Percentiles rank a stretch among this genome's conserved stretches.
Conservation (phyloP, 768 basidiomycete genomes). For the Pleurotus eryngii region DNA sequence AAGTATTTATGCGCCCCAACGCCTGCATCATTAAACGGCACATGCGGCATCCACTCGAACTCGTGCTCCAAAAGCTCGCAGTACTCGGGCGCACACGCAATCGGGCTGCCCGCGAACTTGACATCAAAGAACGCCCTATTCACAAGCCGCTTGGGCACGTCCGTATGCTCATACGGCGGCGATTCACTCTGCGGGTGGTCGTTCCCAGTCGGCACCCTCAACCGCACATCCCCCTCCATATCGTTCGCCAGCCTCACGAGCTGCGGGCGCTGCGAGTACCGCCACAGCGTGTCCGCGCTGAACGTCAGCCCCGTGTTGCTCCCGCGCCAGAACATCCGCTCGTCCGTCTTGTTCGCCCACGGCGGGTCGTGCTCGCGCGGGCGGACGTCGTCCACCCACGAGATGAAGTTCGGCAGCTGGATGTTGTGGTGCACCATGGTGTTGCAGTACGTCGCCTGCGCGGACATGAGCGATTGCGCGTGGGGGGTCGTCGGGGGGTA, state of each 20-base stretch:
- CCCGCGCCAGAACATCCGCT: constrained; percentile 66
- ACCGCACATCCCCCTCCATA: constrained; percentile 27
- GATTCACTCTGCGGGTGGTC: constrained; percentile 14
- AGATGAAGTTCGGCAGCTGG: constrained; percentile 35
- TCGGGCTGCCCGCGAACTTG: constrained; percentile 42
- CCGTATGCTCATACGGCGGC: constrained; percentile 27
- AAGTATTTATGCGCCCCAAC: constrained; percentile 56
- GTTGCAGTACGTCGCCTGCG: constrained; percentile 43
- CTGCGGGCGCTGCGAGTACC: constrained; percentile 39
- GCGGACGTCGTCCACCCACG: constrained; percentile 32
- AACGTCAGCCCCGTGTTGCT: constrained; percentile 60
- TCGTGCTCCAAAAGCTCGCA: constrained; percentile 40
- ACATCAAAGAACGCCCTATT: constrained; percentile 54
- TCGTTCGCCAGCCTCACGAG: constrained; percentile 37
- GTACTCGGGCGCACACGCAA: constrained; percentile 37
- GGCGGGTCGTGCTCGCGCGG: constrained; percentile 43
- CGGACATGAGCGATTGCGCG: constrained; percentile 31
- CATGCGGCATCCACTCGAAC: constrained; percentile 45
- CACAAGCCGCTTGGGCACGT: constrained; percentile 28
- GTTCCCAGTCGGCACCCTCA: constrained; percentile 25
- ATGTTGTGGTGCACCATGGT: constrained; percentile 46
- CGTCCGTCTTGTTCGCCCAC: constrained; percentile 61
- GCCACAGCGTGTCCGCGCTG: constrained; percentile 36
- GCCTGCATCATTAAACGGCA: constrained; percentile 29
- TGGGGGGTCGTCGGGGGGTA: constrained; percentile 29